A percentile compares a stretch with the other conserved stretches of the same genome.
Conservation (phyloP, 2,329 filamentous ascomycete genomes). For the Ophiobolus disseminans region DNA sequence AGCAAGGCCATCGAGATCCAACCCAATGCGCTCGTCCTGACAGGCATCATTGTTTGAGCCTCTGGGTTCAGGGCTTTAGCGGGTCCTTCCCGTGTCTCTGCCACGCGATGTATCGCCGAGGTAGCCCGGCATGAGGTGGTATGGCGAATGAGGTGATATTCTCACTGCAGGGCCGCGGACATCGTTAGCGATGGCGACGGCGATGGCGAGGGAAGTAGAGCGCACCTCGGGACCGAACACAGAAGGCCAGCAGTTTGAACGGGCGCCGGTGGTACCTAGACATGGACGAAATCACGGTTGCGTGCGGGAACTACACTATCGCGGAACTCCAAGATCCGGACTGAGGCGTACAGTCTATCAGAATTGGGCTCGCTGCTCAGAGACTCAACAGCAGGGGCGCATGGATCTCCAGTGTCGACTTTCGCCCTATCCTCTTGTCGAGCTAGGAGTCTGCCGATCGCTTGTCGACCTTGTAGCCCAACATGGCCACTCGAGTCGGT, state of each 20-base stretch:
- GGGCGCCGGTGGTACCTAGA: no score
- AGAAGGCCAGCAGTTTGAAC: no score
- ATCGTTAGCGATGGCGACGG: neutral
- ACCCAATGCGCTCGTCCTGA: neutral
- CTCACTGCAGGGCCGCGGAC: no score
- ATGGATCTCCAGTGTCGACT: neutral
- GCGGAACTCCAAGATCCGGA: no score
- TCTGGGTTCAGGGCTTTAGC: neutral
- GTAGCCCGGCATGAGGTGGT: neutral
- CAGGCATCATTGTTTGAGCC: neutral
- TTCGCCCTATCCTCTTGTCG: neutral
- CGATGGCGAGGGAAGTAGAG: neutral
- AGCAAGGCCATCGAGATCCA: neutral
- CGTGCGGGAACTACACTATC: no score
- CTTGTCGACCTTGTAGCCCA: no score
- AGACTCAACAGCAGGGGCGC: neutral
- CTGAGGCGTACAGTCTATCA: neutral
- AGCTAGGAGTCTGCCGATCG: neutral
- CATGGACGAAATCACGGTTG: no score
- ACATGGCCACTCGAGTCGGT: neutral
- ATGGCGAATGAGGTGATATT: neutral
- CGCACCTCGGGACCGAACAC: neutral
- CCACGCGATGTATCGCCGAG: slow-evolving; percentile 4
- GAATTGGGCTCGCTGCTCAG: neutral
- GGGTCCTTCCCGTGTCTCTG: neutral